phyloP scores from a whole-genome alignment of 75 land plant genomes.

The Picea sitchensis region DNA sequence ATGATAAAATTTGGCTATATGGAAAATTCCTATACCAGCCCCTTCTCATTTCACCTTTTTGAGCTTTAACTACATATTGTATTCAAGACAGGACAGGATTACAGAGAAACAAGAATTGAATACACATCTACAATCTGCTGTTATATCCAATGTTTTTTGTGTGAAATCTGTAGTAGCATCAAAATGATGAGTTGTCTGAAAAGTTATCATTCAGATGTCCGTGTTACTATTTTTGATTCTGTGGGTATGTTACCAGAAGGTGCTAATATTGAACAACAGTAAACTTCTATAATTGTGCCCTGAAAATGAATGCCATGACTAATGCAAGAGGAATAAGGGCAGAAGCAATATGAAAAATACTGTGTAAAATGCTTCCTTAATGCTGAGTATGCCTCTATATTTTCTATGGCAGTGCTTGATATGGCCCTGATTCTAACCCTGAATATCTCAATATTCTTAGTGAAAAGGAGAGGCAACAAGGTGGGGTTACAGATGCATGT shows the following conservation, averaged over 20 bases:
- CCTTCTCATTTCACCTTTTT: not conserved
- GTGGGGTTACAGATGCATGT: slow-evolving; percentile 59
- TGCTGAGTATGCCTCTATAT: slow-evolving; percentile 1
- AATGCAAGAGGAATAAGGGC: not conserved
- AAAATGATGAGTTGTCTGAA: not conserved
- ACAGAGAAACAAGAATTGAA: not conserved
- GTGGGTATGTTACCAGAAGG: not conserved
- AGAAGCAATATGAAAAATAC: not conserved
- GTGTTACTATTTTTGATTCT: not conserved
- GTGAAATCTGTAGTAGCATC: not conserved
- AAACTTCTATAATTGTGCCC: not conserved
- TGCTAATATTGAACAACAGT: not conserved
- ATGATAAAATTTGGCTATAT: too few relatives aligned
- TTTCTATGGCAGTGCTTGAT: slow-evolving; percentile 5
- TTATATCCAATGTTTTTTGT: not conserved
- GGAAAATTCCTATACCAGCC: too few relatives aligned
- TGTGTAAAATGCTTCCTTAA: not conserved
- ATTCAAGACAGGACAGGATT: not conserved
- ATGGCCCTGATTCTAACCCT: slow-evolving; percentile 6
- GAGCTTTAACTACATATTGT: not conserved
- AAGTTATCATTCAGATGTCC: not conserved
- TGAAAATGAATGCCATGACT: not conserved
- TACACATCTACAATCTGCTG: not conserved
- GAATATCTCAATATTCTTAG: slow-evolving; percentile 29
- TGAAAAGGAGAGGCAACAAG: slow-evolving; percentile 89